These are phyloP conservation scores for Coemansia sp. DNA, from an alignment of 192 early-diverging fungal species.

Conservation along the genomic window DNA sequence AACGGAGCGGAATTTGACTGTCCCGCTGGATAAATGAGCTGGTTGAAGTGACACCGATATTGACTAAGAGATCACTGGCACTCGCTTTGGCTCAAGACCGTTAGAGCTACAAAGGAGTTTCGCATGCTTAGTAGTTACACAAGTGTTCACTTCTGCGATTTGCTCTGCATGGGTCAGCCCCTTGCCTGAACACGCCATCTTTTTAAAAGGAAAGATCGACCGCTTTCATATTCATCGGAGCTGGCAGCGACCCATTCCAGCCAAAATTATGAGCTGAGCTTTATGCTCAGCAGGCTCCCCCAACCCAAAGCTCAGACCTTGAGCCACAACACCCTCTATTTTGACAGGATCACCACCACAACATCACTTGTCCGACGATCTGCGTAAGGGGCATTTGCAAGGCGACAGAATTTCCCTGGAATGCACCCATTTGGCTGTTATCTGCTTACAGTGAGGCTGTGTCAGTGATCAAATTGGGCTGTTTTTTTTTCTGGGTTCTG, in stretches of 20 bases:
- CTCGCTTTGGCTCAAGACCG: too few relatives aligned
- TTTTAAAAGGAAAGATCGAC: background rate
- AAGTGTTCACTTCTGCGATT: background rate
- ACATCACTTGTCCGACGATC: background rate
- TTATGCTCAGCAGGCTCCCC: background rate
- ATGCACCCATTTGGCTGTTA: background rate
- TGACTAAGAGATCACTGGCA: too few relatives aligned
- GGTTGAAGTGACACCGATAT: too few relatives aligned
- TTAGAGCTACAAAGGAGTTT: background rate
- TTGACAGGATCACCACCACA: background rate
- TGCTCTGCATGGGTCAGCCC: background rate
- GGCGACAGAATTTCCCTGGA: background rate
- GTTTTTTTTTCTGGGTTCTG: background rate
- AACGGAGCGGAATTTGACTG: too few relatives aligned
- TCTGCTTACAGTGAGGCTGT: background rate
- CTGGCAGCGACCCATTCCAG: background rate
- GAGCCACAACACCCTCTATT: background rate
- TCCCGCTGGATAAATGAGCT: too few relatives aligned
- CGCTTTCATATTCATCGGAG: background rate
- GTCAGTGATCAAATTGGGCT: background rate
- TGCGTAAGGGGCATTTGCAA: background rate
- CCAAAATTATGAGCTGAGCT: conserved; percentile 1
- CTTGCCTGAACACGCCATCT: conserved; percentile 10
- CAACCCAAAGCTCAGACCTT: background rate
- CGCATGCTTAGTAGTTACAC: too few relatives aligned